Evolutionary conservation across 2,329 filamentous ascomycete genomes (phyloP).

Genomic region (Neonectria punicea): DNA sequence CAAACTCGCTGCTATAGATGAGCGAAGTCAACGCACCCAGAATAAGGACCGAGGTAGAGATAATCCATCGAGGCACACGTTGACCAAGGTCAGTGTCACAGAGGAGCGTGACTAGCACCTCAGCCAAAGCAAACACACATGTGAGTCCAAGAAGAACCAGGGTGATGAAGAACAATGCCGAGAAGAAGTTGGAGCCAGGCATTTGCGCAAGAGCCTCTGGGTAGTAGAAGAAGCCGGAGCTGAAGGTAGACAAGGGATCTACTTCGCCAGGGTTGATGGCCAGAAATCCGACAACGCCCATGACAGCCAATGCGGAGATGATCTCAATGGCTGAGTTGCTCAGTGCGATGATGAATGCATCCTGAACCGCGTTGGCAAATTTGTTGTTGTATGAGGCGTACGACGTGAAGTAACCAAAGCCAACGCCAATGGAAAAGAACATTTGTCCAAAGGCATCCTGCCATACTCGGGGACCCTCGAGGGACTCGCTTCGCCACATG

Average conservation of each 20-base stretch:
- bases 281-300: constrained; percentile 62
- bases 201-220: constrained; percentile 64
- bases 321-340: constrained; percentile 65
- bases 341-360: constrained; percentile 63
- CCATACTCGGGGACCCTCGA: constrained; percentile 47
- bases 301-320: constrained; percentile 53
- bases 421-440: constrained; percentile 56
- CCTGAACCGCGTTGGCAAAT: constrained; percentile 62
- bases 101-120: too few species aligned
- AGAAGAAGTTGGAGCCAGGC: constrained; percentile 53
- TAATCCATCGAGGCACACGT: too few species aligned
- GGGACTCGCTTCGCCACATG: too few species aligned
- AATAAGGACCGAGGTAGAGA: too few species aligned
- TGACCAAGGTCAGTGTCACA: too few species aligned
- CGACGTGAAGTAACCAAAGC: constrained; percentile 65
- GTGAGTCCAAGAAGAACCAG: too few species aligned
- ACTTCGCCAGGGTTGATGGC: constrained; percentile 44
- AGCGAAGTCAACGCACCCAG: too few species aligned
- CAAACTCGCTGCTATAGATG: too few species aligned
- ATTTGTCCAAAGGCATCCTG: constrained; percentile 62
- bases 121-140: too few species aligned
- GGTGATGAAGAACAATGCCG: too few species aligned
- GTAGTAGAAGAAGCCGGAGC: constrained; percentile 64
- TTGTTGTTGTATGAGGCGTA: constrained; percentile 66
- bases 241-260: constrained; percentile 58